Conservation (phyloP, 306 rosid species). For the Delonix regia region DNA sequence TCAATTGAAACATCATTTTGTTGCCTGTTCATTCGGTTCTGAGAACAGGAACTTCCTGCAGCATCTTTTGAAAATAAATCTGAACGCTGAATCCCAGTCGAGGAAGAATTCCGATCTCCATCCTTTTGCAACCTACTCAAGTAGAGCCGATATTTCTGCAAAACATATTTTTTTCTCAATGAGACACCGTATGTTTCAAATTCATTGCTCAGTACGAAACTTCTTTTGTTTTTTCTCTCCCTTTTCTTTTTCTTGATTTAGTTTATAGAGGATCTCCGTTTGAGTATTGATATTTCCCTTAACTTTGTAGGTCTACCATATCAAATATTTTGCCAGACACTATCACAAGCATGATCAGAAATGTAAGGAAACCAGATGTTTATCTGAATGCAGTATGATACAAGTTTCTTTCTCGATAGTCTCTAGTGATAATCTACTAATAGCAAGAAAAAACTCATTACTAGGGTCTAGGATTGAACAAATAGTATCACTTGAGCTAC, state of each 20-base stretch:
- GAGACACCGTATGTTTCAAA: slow-evolving; percentile 29
- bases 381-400: background rate
- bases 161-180: slow-evolving; percentile 13
- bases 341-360: background rate
- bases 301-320: background rate
- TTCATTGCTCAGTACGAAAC: background rate
- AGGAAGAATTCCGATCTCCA: slow-evolving; percentile 57
- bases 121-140: slow-evolving; percentile 74
- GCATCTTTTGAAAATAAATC: slow-evolving; percentile 58
- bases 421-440: background rate
- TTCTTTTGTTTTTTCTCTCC: background rate
- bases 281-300: background rate
- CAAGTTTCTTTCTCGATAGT: background rate
- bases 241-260: background rate
- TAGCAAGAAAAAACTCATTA: background rate
- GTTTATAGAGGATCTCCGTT: background rate
- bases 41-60: slow-evolving; percentile 49
- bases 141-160: slow-evolving; percentile 91
- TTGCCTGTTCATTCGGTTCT: slow-evolving; percentile 44
- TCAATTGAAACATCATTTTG: slow-evolving; percentile 57
- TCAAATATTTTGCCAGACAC: background rate
- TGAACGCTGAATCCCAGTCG: slow-evolving; percentile 54
- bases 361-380: slow-evolving; percentile 10
- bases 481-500: slow-evolving; percentile 26
- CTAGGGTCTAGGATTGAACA: background rate